These are phyloP conservation scores for Panaeolus papilionaceus DNA, from an alignment of 768 basidiomycete species.

Conservation along the genomic window DNA sequence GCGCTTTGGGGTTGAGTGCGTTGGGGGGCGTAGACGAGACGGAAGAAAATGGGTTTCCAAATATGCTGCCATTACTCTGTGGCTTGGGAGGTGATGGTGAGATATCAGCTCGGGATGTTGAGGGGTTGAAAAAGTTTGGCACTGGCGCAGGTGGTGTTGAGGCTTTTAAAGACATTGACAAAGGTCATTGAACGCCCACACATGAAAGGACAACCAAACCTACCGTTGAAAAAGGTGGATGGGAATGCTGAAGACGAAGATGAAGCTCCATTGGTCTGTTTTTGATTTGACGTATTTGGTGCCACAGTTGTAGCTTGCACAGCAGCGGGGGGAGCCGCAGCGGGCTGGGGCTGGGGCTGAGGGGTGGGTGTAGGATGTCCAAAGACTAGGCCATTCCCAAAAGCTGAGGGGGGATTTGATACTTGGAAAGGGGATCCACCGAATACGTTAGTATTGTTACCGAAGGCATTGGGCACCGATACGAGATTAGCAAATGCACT, in stretches of 20 bases:
- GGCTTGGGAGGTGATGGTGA: background rate
- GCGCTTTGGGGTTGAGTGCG: background rate
- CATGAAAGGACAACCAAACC: background rate
- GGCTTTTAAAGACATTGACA: background rate
- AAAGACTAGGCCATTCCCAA: conserved; percentile 16
- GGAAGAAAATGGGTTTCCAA: conserved; percentile 2
- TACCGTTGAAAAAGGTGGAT: conserved; percentile 11
- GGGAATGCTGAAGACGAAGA: conserved; percentile 7
- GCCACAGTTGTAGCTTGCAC: background rate
- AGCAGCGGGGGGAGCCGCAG: background rate
- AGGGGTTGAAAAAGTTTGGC: background rate
- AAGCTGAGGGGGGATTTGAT: conserved; percentile 15
- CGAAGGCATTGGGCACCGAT: conserved; percentile 46
- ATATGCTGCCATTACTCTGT: conserved; percentile 6
- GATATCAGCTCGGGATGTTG: background rate
- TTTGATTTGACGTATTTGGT: conserved; percentile 1
- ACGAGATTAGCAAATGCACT: conserved; percentile 48
- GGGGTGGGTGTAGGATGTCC: conserved; percentile 19
- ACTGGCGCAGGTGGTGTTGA: background rate
- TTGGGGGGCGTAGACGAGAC: background rate
- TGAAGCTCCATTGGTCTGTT: conserved; percentile 15
- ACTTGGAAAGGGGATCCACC: conserved; percentile 27
- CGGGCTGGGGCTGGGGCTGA: conserved; percentile 13
- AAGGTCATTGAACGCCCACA: background rate
- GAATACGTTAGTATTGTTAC: conserved; percentile 40